Evolutionary conservation across 768 basidiomycete species (phyloP).

Genomic region (Leccinum imitatum): DNA sequence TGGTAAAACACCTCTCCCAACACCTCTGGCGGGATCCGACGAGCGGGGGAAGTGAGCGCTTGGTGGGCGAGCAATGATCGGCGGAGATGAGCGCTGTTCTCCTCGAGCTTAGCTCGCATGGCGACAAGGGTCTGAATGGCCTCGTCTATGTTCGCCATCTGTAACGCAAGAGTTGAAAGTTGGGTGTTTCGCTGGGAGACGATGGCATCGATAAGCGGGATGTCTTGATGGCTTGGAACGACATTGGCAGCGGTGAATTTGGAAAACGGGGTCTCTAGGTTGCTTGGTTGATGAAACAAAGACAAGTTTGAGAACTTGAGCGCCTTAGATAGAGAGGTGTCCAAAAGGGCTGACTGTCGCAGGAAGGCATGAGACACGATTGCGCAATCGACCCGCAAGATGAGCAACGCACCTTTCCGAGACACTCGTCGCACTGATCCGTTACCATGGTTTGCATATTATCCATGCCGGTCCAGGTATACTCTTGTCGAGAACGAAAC

Average conservation of each 20-base stretch:
- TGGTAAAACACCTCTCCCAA: slow-evolving; percentile 31
- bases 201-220: slow-evolving; percentile 16
- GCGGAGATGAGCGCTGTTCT: slow-evolving; percentile 15
- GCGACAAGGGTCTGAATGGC: slow-evolving; percentile 20
- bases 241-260: slow-evolving; percentile 9
- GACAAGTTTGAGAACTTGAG: neutral
- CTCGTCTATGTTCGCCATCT: slow-evolving; percentile 19
- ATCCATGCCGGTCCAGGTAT: slow-evolving; percentile 12
- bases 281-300: slow-evolving; percentile 8
- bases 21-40: slow-evolving; percentile 31
- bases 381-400: slow-evolving; percentile 28
- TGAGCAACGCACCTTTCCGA: slow-evolving; percentile 20
- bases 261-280: slow-evolving; percentile 17
- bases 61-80: slow-evolving; percentile 25
- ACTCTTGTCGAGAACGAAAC: neutral
- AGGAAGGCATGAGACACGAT: slow-evolving; percentile 32
- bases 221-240: slow-evolving; percentile 17
- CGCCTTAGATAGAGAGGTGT: neutral
- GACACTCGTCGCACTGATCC: slow-evolving; percentile 20
- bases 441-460: slow-evolving; percentile 9
- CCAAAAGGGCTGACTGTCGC: slow-evolving; percentile 21
- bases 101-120: slow-evolving; percentile 20
- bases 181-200: slow-evolving; percentile 22
- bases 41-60: slow-evolving; percentile 21
- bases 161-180: slow-evolving; percentile 17